Conservation (phyloP, 2,329 filamentous ascomycete species). For the Plenodomus tracheiphilus region DNA sequence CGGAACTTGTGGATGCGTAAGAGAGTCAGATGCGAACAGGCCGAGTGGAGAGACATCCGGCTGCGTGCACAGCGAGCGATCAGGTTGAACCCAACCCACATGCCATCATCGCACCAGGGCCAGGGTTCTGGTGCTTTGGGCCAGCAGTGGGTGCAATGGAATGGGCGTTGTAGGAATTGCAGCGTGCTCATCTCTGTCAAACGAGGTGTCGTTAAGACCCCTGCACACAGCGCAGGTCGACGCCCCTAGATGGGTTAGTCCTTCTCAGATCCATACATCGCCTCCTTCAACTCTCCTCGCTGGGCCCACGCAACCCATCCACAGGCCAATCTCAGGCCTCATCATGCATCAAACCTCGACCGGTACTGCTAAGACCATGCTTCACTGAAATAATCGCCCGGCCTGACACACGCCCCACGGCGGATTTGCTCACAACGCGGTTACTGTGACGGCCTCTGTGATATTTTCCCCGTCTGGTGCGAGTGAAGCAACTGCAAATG, state of each 20-base stretch:
- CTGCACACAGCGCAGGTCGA: not conserved
- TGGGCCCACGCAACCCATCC: slow-evolving; percentile 14
- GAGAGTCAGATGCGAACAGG: slow-evolving; percentile 17
- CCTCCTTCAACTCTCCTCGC: slow-evolving; percentile 27
- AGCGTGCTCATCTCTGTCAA: slow-evolving; percentile 7
- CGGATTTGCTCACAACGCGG: not conserved
- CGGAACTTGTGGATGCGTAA: slow-evolving; percentile 19
- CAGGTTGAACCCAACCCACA: slow-evolving; percentile 1
- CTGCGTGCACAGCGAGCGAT: slow-evolving; percentile 4
- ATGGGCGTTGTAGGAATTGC: slow-evolving; percentile 14
- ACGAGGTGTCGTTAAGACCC: slow-evolving; percentile 15
- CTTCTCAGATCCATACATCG: slow-evolving; percentile 21
- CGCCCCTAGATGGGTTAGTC: slow-evolving; percentile 21
- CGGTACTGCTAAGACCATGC: not conserved
- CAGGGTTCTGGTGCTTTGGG: not conserved
- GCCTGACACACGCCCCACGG: not conserved
- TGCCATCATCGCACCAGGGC: not conserved
- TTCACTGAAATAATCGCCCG: not conserved
- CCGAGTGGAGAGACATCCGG: slow-evolving; percentile 10
- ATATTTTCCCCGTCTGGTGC: slow-evolving; percentile 1
- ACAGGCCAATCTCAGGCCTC: not conserved
- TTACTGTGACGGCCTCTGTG: not conserved
- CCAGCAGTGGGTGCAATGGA: slow-evolving; percentile 4
- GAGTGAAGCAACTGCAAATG: slow-evolving; percentile 10
- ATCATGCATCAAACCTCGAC: not conserved